Conservation (phyloP, 2,329 filamentous ascomycete genomes). For the Corniculantispora saksenae region DNA sequence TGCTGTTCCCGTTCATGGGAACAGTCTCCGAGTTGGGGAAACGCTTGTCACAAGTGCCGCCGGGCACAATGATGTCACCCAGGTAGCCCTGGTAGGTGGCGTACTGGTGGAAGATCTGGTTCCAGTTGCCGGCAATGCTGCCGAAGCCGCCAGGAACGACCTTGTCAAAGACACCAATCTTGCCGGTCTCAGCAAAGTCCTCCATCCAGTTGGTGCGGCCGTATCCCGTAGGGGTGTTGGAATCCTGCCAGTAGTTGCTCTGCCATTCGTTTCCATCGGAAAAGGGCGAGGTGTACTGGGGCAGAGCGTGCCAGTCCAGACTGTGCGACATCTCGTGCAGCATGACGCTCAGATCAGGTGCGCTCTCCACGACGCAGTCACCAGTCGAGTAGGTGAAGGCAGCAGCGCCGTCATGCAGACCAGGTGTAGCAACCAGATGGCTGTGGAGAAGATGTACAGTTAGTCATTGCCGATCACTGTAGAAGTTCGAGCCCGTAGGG, state of each 20-base stretch:
- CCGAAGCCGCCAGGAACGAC: conserved; percentile 29
- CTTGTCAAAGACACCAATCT: conserved; percentile 29
- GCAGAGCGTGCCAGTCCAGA: conserved; percentile 18
- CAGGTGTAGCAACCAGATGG: conserved; percentile 17
- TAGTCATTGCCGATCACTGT: background rate
- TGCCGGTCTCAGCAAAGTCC: conserved; percentile 30
- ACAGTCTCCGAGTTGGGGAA: conserved; percentile 21
- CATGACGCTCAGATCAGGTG: conserved; percentile 12
- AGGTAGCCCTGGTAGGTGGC: conserved; percentile 25
- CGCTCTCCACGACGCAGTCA: conserved; percentile 18
- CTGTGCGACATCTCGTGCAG: conserved; percentile 19
- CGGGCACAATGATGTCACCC: conserved; percentile 22
- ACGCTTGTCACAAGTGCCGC: conserved; percentile 24
- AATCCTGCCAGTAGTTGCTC: conserved; percentile 25
- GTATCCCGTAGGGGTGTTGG: conserved; percentile 24
- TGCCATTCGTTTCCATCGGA: conserved; percentile 23
- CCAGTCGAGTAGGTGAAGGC: conserved; percentile 17
- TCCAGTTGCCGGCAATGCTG: conserved; percentile 27
- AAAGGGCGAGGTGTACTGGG: conserved; percentile 15
- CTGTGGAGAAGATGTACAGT: background rate
- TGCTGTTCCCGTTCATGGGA: conserved; percentile 17
- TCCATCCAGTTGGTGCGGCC: conserved; percentile 25
- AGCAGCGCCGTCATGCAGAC: conserved; percentile 17
- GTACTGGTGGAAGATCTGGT: conserved; percentile 28
- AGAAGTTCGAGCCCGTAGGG: background rate